Conservation (phyloP, 1,284 basidiomycete species). For the Naganishia liquefaciens region DNA sequence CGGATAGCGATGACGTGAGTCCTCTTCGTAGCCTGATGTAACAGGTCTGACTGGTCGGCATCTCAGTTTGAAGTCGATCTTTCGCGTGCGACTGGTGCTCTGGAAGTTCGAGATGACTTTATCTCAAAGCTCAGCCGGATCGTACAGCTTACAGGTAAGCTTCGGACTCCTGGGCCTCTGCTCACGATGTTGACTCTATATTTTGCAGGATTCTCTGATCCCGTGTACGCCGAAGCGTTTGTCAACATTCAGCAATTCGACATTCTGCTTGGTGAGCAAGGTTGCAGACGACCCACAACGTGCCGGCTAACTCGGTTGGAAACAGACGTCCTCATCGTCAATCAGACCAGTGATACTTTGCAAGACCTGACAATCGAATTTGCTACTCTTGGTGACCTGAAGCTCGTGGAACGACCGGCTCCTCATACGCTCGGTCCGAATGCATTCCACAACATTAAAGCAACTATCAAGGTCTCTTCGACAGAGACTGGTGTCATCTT, state of each 20-base stretch:
- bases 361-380: constrained; percentile 98
- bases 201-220: constrained; percentile 85
- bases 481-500: constrained; percentile 95
- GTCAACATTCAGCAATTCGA: constrained; percentile 99
- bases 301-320: constrained; percentile 3
- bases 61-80: constrained; percentile 84
- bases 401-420: constrained; percentile 91
- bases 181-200: constrained; percentile 10
- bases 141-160: constrained; percentile 83
- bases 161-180: neutral
- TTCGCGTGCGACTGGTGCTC: constrained; percentile 82
- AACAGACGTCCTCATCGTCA: constrained; percentile 90
- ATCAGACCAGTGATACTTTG: constrained; percentile 90
- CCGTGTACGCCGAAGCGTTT: constrained; percentile 97
- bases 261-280: constrained; percentile 73
- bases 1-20: constrained; percentile 74
- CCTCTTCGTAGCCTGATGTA: neutral
- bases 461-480: constrained; percentile 95
- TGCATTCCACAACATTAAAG: constrained; percentile 97
- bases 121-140: constrained; percentile 94
- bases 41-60: constrained; percentile 31
- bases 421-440: constrained; percentile 93
- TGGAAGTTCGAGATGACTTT: constrained; percentile 87
- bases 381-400: constrained; percentile 94
- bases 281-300: constrained; percentile 20